Base-by-base conservation (phyloP, 2,329 filamentous ascomycete species). In the Simplicillium aogashimaense region DNA sequence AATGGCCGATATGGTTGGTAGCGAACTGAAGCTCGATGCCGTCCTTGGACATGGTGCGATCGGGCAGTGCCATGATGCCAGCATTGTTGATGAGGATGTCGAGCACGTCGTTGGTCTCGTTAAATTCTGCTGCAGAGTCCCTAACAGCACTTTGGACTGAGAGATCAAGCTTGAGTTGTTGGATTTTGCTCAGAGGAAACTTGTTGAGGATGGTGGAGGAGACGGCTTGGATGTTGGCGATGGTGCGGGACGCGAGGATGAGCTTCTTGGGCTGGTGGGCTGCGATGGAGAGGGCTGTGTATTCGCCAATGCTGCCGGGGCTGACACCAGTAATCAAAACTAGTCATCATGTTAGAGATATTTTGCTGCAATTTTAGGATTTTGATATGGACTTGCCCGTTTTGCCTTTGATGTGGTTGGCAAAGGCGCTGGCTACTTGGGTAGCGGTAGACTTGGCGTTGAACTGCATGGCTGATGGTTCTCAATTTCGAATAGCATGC, bases 51-150 rank as follows among this genome's bases (percentile, higher is more conserved):
- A 51, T 34, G 10, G 40, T 18, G 12, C 44, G 29, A 8, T 43
- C 35, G 2, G 58, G 53, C 3, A 49, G 36, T 0, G 50, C 58
- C 55, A 67, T 63, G 32, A 66, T 54, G 0, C 67, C 67, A 0
- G 65, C 66, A 39, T 68, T 70, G 32, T 57, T 55, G 18, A 69
- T 51, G 3, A 70, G 53, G 28, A 69, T 57, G 45, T 65, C 66
- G 3, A 70, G 20, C 9, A 25, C 20, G 9, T 25, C 20, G 9
- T 25, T 25, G 20, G 20, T 25, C 9, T 25, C 9, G 20, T 25
- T 25, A 9, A 25, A 25, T 6, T 25, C 20, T 6, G 20, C 20
- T 6, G 20, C 20, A 25, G 20, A 5, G 20, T 25, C 20, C 6
- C 20, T 5, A 25, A 25, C 20, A 9, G 20, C 20, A 25, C 20